A percentile compares a stretch with the other conserved stretches of the same genome.
phyloP scores from a whole-genome alignment of 1,284 basidiomycete genomes.

The Rugosomyces carneus region DNA sequence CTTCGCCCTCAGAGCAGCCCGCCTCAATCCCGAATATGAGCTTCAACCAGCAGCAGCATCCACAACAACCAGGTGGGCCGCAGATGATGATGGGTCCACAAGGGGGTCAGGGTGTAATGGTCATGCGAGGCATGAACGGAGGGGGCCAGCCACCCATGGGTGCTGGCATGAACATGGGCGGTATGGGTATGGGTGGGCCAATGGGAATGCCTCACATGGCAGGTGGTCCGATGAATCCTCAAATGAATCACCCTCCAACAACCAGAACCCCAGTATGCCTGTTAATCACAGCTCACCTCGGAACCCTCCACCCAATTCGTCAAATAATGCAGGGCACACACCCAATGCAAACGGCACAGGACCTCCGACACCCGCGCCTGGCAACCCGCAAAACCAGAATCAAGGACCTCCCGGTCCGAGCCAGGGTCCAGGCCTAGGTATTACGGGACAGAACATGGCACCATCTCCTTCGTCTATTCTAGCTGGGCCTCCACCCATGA shows the following conservation, averaged over 20 bases:
- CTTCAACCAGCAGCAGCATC: constrained; percentile 23
- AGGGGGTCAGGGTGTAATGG: constrained; percentile 15
- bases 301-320: constrained; percentile 29
- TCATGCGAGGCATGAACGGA: constrained; percentile 15
- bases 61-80: constrained; percentile 25
- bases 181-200: constrained; percentile 16
- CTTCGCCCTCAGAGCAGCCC: constrained; percentile 45
- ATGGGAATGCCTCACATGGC: constrained; percentile 13
- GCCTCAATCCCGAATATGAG: constrained; percentile 22
- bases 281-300: constrained; percentile 38
- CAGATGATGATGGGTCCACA: constrained; percentile 13
- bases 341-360: constrained; percentile 33
- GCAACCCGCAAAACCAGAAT: constrained; percentile 17
- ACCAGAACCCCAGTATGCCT: constrained; percentile 20
- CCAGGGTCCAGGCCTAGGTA: background rate
- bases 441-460: constrained; percentile 26
- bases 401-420: constrained; percentile 16
- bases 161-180: constrained; percentile 17
- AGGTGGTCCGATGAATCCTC: constrained; percentile 6
- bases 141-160: constrained; percentile 25
- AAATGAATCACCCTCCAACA: constrained; percentile 18
- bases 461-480: constrained; percentile 40
- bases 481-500: constrained; percentile 23
- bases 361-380: constrained; percentile 43
- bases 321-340: constrained; percentile 17